Base-by-base conservation (phyloP, 805 yeast genomes). In the Metschnikowia anglica region DNA sequence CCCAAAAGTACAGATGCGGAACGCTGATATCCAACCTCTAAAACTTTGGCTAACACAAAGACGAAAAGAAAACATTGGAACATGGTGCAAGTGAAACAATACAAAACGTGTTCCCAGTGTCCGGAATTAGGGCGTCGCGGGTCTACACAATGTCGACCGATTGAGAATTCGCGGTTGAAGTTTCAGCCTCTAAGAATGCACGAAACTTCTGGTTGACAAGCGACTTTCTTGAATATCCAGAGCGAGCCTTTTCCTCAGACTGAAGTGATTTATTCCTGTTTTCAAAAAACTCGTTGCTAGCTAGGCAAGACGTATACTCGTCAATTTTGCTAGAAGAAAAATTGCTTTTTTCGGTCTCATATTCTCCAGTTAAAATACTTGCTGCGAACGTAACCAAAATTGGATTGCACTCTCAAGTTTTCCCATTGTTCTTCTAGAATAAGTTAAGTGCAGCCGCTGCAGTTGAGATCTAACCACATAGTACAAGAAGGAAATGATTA, bases 401-500 rank as follows among this genome's bases (percentile, higher is more conserved):
- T 7, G 3, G 16, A 4, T 37, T 16, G 24, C 41, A 15, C 21
- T 21, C 17, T 30, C 7, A 29, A 23, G 21, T 8, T n/a, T 10
- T 6, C 16, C 43, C 18, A 39, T 39, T 39, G 43, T 39, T 39
- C 43, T 33, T 20, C 19, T 6, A 26, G 16, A 10, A 16, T 15
- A 13, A 9, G 8, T 34, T 18, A 34, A 17, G 26, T 26, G 11
- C 19, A 18, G 20, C 20, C n/a, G 16, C 17, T 20, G 17, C 34
- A 21, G 17, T 17, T 17, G 5, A 17, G 3, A 16, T 29, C 7
- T 15, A 29, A 26, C 12, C 7, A 28, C 10, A 29, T 21, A 2
- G 19, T 15, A 5, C n/a, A 20, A 23, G 18, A 6, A n/a, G n/a
- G 29, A 18, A 26, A 51, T 51, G 54, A 40, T 34, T 2, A 25